Base-by-base conservation (phyloP, 1,284 basidiomycete species). In the Ustilago nuda region DNA sequence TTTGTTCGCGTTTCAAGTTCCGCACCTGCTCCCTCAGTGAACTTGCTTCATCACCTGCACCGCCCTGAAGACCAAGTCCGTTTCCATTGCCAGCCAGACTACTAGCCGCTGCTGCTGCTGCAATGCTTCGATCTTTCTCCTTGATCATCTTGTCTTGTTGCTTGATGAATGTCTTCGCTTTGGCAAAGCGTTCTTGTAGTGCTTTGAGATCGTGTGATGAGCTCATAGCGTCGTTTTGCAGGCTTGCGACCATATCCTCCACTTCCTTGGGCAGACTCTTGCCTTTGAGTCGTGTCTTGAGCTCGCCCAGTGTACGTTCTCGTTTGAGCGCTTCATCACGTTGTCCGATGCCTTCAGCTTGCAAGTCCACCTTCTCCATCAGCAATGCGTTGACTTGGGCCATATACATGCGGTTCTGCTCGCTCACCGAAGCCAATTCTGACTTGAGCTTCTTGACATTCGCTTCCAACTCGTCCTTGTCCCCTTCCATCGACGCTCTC, bases 121-220 rank as follows among this genome's bases (percentile, higher is more conserved):
- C 75, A 23, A 72, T 53, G 54, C 57, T 66, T 23, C 80, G 64
- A 43, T 82, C 76, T 59, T 70, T 76, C 17, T 80, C 80, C 70
- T 82, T 80, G 71, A 82, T 72, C 71, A 81, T 77, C 55, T 69
- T 72, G 87, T 96, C 94, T 86, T 97, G 95, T 59, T 91, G 89
- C 86, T 93, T 93, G 88, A 97, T 95, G 86, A 96, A 95, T 92
- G 94, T 88, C 79, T 91, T 91, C 4, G 94, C 93, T 86, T 95
- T 95, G 73, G 88, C 85, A 55, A 97, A 88, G 85, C 94, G 94
- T 74, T 94, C 93, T 74, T 91, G 90, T 1, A 90, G 85, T 13
- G 89, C 91, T 86, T 92, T 93, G 63, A 91, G 87, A 64, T 93
- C 90, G 81, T 92, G 91, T 72, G 92, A 91, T 59, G 93, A 86